Evolutionary conservation across 1,139 yeast species (phyloP).

Genomic region (Saccharomyces hybrid): DNA sequence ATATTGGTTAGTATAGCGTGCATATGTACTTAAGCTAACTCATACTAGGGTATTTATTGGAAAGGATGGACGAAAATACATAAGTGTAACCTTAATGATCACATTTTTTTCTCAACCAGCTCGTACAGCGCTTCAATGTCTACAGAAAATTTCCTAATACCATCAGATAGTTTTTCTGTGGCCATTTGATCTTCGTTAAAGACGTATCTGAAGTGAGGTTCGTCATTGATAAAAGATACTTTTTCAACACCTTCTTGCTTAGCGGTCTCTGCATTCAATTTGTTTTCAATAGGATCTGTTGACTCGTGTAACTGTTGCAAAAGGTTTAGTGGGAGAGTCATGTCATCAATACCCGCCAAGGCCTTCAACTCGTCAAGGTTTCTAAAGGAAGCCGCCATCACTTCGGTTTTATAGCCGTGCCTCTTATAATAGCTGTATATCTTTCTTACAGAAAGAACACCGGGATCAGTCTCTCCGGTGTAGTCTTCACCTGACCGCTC

Average conservation of each 20-base stretch:
- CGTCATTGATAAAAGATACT: conserved; percentile 75
- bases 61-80: not conserved
- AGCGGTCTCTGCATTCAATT: conserved; percentile 56
- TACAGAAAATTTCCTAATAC: conserved; percentile 93
- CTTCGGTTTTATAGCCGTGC: conserved; percentile 89
- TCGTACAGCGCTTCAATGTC: conserved; percentile 78
- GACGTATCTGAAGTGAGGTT: conserved; percentile 79
- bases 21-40: not conserved
- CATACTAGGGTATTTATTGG: not conserved
- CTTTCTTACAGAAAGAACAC: conserved; percentile 78
- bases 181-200: conserved; percentile 97
- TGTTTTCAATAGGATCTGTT: conserved; percentile 65
- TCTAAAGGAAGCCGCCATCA: conserved; percentile 99
- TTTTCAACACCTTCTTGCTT: conserved; percentile 49
- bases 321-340: conserved; percentile 88
- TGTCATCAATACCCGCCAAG: conserved; percentile 91
- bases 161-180: conserved; percentile 92
- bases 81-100: conserved; percentile 24
- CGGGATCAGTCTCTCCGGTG: conserved; percentile 78
- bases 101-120: conserved; percentile 63
- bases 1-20: not conserved
- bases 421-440: conserved; percentile 97
- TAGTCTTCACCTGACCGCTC: conserved; percentile 82
- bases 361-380: conserved; percentile 92
- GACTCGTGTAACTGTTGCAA: conserved; percentile 83